Conservation (phyloP, 2,329 filamentous ascomycete genomes). For the Colletotrichum lindemuthianum region DNA sequence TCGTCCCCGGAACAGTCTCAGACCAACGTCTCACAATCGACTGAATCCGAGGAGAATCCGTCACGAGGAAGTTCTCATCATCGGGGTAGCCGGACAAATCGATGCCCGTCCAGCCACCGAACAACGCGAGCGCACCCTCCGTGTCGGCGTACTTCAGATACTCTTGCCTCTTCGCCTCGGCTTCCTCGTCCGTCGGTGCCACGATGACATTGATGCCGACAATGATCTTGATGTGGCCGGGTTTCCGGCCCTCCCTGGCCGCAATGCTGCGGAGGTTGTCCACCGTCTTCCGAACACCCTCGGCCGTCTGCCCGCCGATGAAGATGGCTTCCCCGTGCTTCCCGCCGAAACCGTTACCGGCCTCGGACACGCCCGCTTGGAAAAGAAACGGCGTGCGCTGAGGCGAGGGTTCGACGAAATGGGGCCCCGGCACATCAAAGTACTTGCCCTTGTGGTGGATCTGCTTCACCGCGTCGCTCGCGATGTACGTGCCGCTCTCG, state of each 20-base stretch:
- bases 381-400: constrained; percentile 73
- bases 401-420: constrained; percentile 69
- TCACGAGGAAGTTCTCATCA: constrained; percentile 56
- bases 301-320: constrained; percentile 53
- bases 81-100: constrained; percentile 53
- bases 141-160: constrained; percentile 53
- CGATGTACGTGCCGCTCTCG: constrained; percentile 58
- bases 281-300: constrained; percentile 52
- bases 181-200: constrained; percentile 54
- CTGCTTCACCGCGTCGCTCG: constrained; percentile 60
- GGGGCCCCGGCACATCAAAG: constrained; percentile 67
- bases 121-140: constrained; percentile 54
- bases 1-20: constrained; percentile 30
- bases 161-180: constrained; percentile 53
- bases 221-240: constrained; percentile 53
- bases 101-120: constrained; percentile 58
- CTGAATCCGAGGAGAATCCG: constrained; percentile 51
- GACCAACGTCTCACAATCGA: constrained; percentile 37
- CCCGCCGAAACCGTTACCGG: constrained; percentile 2
- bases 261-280: constrained; percentile 53
- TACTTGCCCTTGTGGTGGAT: constrained; percentile 72
- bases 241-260: constrained; percentile 48
- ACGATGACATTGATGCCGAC: constrained; percentile 55
- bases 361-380: constrained; percentile 55
- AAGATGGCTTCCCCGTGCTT: constrained; percentile 48